Conservation (phyloP, 2,329 filamentous ascomycete species). For the Cladobotryum protrusum region DNA sequence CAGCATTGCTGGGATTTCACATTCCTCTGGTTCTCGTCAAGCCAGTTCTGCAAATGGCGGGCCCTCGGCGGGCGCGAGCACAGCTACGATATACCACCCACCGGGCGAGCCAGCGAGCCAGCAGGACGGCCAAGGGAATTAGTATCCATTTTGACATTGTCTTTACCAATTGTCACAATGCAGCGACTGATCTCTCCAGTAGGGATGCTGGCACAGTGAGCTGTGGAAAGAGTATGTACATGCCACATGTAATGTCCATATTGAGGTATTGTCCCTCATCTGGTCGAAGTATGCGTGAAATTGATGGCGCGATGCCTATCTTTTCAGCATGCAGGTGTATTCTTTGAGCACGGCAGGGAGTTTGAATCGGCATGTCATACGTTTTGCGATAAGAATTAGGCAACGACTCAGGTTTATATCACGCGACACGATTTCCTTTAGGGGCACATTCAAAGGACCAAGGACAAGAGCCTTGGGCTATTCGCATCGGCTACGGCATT, state of each 20-base stretch:
- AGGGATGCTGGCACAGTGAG: neutral
- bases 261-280: neutral
- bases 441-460: neutral
- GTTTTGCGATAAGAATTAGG: neutral
- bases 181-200: neutral
- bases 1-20: constrained; percentile 24
- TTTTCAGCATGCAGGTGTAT: neutral
- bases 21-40: constrained; percentile 15
- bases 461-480: neutral
- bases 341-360: neutral
- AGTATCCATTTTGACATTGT: neutral
- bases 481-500: neutral
- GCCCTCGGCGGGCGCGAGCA: constrained; percentile 28
- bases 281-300: neutral
- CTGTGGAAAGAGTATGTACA: neutral
- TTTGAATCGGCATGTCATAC: neutral
- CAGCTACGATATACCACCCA: constrained; percentile 29
- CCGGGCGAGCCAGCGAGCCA: constrained; percentile 12
- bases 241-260: neutral
- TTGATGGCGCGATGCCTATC: neutral
- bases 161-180: neutral
- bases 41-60: constrained; percentile 21
- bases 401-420: neutral
- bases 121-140: constrained; percentile 13
- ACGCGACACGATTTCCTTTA: neutral